Percentiles rank a stretch among this genome's conserved stretches.
phyloP scores from a whole-genome alignment of 495 filamentous ascomycete genomes.

The Penicillium longicatenatum region DNA sequence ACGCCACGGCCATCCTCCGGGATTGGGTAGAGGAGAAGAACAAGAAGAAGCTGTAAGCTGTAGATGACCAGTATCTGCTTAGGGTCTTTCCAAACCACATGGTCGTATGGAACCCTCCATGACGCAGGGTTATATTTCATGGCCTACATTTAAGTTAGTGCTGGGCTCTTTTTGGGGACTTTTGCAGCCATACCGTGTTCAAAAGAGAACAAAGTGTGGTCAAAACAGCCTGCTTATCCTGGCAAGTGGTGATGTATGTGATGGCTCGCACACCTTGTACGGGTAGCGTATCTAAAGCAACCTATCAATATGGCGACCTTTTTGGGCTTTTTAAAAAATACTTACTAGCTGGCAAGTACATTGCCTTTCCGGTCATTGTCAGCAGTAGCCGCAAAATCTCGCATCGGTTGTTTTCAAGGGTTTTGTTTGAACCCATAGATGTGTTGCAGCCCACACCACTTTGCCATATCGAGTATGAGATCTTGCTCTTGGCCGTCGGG shows the following conservation, averaged over 20 bases:
- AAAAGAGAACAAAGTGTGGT: constrained; percentile 88
- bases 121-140: constrained; percentile 95
- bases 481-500: constrained; percentile 71
- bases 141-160: constrained; percentile 54
- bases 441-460: constrained; percentile 96
- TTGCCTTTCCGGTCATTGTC: constrained; percentile 82
- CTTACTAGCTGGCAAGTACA: constrained; percentile 85
- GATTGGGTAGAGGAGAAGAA: constrained; percentile 85
- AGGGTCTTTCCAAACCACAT: constrained; percentile 91
- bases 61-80: constrained; percentile 91
- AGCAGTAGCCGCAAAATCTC: constrained; percentile 88
- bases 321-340: neutral
- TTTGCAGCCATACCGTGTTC: constrained; percentile 74
- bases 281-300: constrained; percentile 64
- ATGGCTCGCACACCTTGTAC: constrained; percentile 84
- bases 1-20: constrained; percentile 67
- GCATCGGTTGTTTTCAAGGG: constrained; percentile 87
- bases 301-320: constrained; percentile 17
- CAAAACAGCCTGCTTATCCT: constrained; percentile 89
- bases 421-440: constrained; percentile 81
- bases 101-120: constrained; percentile 95
- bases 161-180: neutral
- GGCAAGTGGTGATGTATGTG: constrained; percentile 83
- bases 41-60: constrained; percentile 86
- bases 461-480: constrained; percentile 96